A percentile compares a stretch with the other conserved stretches of the same genome.
These are phyloP conservation scores for Psidium guajava DNA, from an alignment of 345 rosid genomes.

Conservation along the genomic window DNA sequence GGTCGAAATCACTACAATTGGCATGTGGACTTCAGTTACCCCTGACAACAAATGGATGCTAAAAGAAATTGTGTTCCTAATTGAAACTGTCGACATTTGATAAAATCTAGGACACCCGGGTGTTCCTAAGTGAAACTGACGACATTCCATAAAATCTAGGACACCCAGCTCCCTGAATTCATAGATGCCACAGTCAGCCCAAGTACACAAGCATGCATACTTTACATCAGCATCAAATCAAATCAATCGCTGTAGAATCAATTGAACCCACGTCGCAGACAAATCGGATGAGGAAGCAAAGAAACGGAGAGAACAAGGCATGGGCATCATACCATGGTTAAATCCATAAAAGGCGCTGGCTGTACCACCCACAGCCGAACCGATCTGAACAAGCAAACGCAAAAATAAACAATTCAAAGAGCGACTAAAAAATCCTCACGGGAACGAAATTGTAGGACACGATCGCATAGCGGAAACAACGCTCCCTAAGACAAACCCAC, in stretches of 20 bases:
- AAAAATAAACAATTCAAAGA: neutral
- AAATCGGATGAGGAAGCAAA: neutral
- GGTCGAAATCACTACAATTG: neutral
- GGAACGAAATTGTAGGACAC: neutral
- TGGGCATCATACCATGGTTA: conserved; percentile 39
- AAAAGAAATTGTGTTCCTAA: neutral
- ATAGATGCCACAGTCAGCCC: neutral
- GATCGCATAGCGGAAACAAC: neutral
- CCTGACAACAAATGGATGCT: neutral
- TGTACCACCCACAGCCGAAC: conserved; percentile 87
- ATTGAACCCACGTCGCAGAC: neutral
- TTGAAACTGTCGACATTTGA: neutral
- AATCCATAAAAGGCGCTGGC: conserved; percentile 67
- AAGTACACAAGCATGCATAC: neutral
- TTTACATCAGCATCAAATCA: neutral
- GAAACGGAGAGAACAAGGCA: neutral
- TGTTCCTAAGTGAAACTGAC: neutral
- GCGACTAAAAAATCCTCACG: neutral
- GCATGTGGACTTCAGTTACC: neutral
- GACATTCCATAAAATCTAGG: neutral
- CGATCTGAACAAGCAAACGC: conserved; percentile 35
- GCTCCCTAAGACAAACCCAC: neutral
- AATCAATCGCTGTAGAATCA: neutral
- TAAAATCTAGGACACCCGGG: neutral
- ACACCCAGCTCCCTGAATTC: neutral